These are phyloP conservation scores for Russula griseocarnosa DNA, from an alignment of 768 basidiomycete species.

Conservation along the genomic window DNA sequence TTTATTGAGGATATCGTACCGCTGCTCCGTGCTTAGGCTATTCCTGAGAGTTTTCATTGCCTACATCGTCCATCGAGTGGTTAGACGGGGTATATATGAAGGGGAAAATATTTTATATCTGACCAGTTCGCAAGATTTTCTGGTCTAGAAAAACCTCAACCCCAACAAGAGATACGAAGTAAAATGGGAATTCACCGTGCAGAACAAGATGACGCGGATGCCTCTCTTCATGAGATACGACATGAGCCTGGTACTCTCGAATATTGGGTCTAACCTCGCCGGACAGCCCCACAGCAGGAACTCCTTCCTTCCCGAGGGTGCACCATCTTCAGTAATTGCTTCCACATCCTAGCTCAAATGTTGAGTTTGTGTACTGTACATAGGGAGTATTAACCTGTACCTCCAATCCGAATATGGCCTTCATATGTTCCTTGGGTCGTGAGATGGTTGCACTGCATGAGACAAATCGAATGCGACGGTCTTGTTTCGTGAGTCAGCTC, in stretches of 20 bases:
- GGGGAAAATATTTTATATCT: conserved; percentile 25
- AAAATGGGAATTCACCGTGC: conserved; percentile 50
- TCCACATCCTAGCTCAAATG: conserved; percentile 46
- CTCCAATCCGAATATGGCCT: conserved; percentile 64
- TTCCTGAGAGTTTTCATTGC: conserved; percentile 74
- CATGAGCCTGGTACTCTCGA: conserved; percentile 70
- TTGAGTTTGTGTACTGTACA: background rate
- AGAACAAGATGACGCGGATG: conserved; percentile 81
- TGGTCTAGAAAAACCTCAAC: conserved; percentile 45
- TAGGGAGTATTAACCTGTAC: conserved; percentile 26
- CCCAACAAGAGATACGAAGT: background rate
- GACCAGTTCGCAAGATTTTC: conserved; percentile 80
- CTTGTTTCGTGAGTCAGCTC: conserved; percentile 35
- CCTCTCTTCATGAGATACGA: conserved; percentile 78
- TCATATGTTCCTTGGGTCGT: conserved; percentile 74
- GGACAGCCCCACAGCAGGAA: conserved; percentile 76
- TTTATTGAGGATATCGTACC: conserved; percentile 66
- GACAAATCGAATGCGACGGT: conserved; percentile 57
- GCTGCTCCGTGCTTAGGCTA: conserved; percentile 68
- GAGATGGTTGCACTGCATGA: conserved; percentile 88
- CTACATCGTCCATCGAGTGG: conserved; percentile 36
- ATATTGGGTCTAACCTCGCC: conserved; percentile 53
- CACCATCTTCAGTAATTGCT: conserved; percentile 73
- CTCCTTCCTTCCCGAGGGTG: conserved; percentile 77
- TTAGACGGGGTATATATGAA: background rate